Base-by-base conservation (phyloP, 371 early-diverging fungal genomes). In the Homolaphlyctis polyrhiza region DNA sequence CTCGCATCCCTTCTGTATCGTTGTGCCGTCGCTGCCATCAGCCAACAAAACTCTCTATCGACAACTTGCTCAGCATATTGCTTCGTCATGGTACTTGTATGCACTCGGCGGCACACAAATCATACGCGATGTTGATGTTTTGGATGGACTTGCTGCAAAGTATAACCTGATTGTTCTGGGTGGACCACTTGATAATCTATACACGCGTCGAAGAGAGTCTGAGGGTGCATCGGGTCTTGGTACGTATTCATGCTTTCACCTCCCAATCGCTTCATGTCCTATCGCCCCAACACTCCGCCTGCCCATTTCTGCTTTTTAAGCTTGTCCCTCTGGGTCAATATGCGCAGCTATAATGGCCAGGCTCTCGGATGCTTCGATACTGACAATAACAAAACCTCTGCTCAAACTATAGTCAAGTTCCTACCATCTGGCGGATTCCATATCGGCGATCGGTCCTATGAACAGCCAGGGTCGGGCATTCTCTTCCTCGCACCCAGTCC, bases 11-110 rank as follows among this genome's bases (percentile, higher is more conserved):
- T 70, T 84, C 35, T 54, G 66, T 27, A 78, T 85, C 50, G 73
- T 82, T 1, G 61, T 83, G n/a, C 84, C 83, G 2, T 65, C 69
- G 8, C 35, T 2, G 3, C 55, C 63, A 0, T 43, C 48, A 18
- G 64, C 63, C 32, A 36, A 59, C 16, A 30, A 32, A 0, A 32
- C 51, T 25, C 36, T 60, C 11, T 72, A 75, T 65, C 60, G 66
- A 11, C 60, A 81, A 43, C 68, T 76, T 0, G 87, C 86, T 6
- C 78, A 80, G 50, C 75, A 85, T 43, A 71, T 89, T 27, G 74
- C 85, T 3, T 77, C 82, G 35, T 83, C 81, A 30, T 85, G 88
- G 83, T 86, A 83, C 64, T 60, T 84, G 6, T 86, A 79, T 57
- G 86, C 84, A 5, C 63, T 82, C 16, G 86, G 86, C 4, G 82